Percentiles rank a stretch among this genome's conserved stretches.
Evolutionary conservation across 1,284 basidiomycete genomes (phyloP).

Genomic region (Papiliotrema flavescens): DNA sequence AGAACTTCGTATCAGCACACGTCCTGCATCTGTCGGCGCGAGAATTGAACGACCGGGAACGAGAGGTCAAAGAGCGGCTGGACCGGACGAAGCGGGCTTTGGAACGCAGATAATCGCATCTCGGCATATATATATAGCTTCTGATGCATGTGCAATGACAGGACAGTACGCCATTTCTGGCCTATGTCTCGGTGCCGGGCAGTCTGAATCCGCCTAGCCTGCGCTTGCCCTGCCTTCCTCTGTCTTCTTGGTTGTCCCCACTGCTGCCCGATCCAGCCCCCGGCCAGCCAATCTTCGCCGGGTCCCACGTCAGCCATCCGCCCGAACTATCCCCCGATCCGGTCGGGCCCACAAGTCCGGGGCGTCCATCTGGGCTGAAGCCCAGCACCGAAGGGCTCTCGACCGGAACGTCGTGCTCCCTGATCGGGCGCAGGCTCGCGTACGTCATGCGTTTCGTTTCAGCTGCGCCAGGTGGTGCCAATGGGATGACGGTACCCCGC

Average conservation of each 20-base stretch:
- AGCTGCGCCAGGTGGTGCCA: background rate
- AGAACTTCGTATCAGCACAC: slow-evolving; percentile 39
- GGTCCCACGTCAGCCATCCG: slow-evolving; percentile 4
- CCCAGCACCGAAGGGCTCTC: background rate
- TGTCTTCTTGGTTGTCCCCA: background rate
- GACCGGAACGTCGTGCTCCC: slow-evolving; percentile 1
- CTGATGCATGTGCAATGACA: background rate
- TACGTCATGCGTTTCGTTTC: slow-evolving; percentile 1
- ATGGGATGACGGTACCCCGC: background rate
- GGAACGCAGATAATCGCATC: too few species aligned
- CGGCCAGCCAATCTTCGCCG: slow-evolving; percentile 2
- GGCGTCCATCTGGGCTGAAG: slow-evolving; percentile 3
- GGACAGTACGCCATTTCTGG: background rate
- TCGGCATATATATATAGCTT: too few species aligned
- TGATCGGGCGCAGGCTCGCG: background rate
- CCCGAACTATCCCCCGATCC: background rate
- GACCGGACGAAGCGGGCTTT: slow-evolving; percentile 27
- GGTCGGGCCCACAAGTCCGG: background rate
- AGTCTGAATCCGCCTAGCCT: background rate
- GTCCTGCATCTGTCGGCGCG: slow-evolving; percentile 24
- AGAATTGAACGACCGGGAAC: slow-evolving; percentile 18
- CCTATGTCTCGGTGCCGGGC: background rate
- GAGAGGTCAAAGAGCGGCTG: slow-evolving; percentile 31
- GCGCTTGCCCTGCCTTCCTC: background rate
- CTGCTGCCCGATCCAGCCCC: background rate